Conservation (phyloP, 345 rosid species). For the Dipteronia sinensis region DNA sequence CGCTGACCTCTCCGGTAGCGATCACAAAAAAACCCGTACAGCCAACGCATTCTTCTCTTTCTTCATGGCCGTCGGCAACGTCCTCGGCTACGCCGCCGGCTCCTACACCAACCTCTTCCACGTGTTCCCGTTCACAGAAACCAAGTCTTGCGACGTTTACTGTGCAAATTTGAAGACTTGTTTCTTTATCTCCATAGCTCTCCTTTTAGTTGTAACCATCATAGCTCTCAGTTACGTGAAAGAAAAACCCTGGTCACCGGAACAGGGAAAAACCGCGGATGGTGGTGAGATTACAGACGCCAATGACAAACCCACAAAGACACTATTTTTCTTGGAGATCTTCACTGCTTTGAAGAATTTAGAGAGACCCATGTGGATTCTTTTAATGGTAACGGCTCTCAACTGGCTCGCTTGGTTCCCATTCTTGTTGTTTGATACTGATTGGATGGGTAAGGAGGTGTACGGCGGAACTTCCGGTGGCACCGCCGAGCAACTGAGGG, state of each 20-base stretch:
- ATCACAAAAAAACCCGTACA: constrained; percentile 51
- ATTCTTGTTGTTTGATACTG: constrained; percentile 78
- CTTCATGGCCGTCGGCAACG: constrained; percentile 92
- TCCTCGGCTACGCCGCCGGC: constrained; percentile 82
- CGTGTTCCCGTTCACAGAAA: constrained; percentile 63
- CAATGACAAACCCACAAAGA: constrained; percentile 11
- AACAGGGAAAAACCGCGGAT: not conserved
- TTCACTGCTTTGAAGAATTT: constrained; percentile 50
- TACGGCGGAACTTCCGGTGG: constrained; percentile 73
- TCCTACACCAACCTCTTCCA: constrained; percentile 55
- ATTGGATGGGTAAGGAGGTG: constrained; percentile 93
- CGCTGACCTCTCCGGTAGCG: constrained; percentile 68
- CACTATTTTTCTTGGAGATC: constrained; percentile 46
- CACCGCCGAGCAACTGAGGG: constrained; percentile 9
- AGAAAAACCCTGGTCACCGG: constrained; percentile 45
- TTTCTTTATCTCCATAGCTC: constrained; percentile 63
- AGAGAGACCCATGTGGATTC: constrained; percentile 70
- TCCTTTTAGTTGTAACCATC: constrained; percentile 45
- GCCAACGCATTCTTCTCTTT: constrained; percentile 75
- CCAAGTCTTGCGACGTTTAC: constrained; percentile 68
- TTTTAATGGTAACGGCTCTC: constrained; percentile 68
- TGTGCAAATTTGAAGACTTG: constrained; percentile 91
- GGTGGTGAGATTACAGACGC: not conserved
- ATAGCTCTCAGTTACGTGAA: constrained; percentile 49
- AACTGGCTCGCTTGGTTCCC: constrained; percentile 97